phyloP scores from a whole-genome alignment of 1,139 yeast species.

The Lodderomyces jiufengensis region DNA sequence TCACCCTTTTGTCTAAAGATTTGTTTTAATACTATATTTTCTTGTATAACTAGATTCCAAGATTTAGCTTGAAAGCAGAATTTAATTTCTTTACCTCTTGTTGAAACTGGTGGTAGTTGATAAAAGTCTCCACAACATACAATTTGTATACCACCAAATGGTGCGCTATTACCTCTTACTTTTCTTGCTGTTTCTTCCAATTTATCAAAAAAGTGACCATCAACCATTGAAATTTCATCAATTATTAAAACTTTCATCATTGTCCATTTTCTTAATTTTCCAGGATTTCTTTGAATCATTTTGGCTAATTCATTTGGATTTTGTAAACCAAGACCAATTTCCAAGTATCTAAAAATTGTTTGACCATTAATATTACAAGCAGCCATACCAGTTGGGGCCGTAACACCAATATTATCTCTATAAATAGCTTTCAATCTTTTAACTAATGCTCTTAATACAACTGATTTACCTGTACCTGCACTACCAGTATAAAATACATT shows the following conservation, averaged over 20 bases:
- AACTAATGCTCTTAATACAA: conserved; percentile 61
- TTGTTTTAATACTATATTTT: conserved; percentile 55
- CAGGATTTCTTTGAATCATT: conserved; percentile 44
- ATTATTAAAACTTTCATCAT: conserved; percentile 60
- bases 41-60: conserved; percentile 54
- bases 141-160: conserved; percentile 82
- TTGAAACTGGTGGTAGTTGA: conserved; percentile 77
- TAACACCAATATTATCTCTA: conserved; percentile 60
- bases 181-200: conserved; percentile 57
- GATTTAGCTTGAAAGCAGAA: conserved; percentile 58
- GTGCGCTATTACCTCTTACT: conserved; percentile 41
- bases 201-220: conserved; percentile 62
- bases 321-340: conserved; percentile 70
- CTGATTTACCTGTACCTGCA: conserved; percentile 87
- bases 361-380: conserved; percentile 85
- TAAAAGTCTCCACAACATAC: conserved; percentile 81
- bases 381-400: conserved; percentile 92
- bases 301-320: conserved; percentile 40
- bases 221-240: conserved; percentile 85
- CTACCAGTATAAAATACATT: conserved; percentile 74
- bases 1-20: conserved; percentile 78
- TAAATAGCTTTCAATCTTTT: conserved; percentile 30
- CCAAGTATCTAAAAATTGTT: conserved; percentile 75
- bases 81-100: conserved; percentile 29
- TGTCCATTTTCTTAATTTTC: conserved; percentile 53